Evolutionary conservation across 768 basidiomycete genomes (phyloP).

Genomic region (Trametes sanguinea): DNA sequence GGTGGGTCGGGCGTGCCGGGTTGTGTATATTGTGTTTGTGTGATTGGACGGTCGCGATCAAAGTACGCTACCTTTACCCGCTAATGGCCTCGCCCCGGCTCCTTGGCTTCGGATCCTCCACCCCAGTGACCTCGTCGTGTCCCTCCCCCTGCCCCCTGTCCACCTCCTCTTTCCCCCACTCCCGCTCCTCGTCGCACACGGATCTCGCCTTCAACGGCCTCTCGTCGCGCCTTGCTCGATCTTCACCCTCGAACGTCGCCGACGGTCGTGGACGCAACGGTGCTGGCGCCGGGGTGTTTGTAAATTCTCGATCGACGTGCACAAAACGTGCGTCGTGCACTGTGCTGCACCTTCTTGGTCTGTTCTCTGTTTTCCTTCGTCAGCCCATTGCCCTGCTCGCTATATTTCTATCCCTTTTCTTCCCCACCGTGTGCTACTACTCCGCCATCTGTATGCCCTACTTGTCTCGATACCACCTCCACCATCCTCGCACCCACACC

Average conservation of each 20-base stretch:
- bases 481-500: neutral
- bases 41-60: slow-evolving; percentile 20
- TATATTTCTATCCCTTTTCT: slow-evolving; percentile 7
- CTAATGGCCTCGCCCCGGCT: slow-evolving; percentile 13
- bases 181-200: neutral
- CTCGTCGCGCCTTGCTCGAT: neutral
- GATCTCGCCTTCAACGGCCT: neutral
- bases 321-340: neutral
- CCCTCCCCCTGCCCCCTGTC: neutral
- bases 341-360: slow-evolving; percentile 12
- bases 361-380: neutral
- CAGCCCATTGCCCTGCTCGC: neutral
- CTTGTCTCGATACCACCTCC: slow-evolving; percentile 15
- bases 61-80: slow-evolving; percentile 18
- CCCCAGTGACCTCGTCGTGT: neutral
- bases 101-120: neutral
- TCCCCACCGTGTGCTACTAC: slow-evolving; percentile 15
- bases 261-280: neutral
- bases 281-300: slow-evolving; percentile 13
- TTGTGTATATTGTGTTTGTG: slow-evolving; percentile 1
- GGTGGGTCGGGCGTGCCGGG: neutral
- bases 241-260: neutral
- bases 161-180: neutral
- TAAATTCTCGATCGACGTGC: slow-evolving; percentile 5
- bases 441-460: slow-evolving; percentile 7